phyloP scores from a whole-genome alignment of 192 early-diverging fungal genomes.

The Mortierella antarctica region DNA sequence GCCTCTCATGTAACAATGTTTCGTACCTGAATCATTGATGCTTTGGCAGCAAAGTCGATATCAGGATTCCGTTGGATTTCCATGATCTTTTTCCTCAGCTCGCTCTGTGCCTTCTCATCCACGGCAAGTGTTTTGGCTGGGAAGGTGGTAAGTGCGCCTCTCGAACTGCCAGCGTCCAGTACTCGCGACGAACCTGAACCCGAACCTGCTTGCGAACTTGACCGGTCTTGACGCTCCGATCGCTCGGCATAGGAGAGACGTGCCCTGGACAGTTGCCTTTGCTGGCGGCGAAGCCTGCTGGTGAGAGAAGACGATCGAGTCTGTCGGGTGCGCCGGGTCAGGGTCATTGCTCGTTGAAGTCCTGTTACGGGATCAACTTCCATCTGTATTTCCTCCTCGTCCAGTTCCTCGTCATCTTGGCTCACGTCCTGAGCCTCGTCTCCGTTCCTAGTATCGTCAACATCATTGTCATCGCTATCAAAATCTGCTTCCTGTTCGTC shows the following conservation, averaged over 20 bases:
- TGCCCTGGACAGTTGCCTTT: background rate
- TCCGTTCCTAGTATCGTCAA: background rate
- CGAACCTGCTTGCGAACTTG: background rate
- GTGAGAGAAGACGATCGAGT: conserved; percentile 8
- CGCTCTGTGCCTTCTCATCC: conserved; percentile 38
- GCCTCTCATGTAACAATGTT: background rate
- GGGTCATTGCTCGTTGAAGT: conserved; percentile 5
- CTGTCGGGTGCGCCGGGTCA: background rate
- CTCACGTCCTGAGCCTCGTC: background rate
- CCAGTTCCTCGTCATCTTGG: conserved; percentile 7
- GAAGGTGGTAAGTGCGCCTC: background rate
- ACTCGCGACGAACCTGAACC: background rate
- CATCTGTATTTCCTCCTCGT: conserved; percentile 20
- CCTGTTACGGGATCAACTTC: conserved; percentile 30
- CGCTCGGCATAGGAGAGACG: conserved; percentile 20
- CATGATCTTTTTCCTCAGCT: conserved; percentile 74
- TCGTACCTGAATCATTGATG: conserved; percentile 76
- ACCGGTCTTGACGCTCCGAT: background rate
- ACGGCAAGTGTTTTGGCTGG: conserved; percentile 6
- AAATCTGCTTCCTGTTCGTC: background rate
- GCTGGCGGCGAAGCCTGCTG: conserved; percentile 22
- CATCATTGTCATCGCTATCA: too few species aligned
- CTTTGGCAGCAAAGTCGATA: conserved; percentile 69
- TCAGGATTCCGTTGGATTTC: conserved; percentile 67
- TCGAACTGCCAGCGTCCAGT: background rate